These are phyloP conservation scores for Pezicula radicicola DNA, from an alignment of 2,329 filamentous ascomycete species.

Conservation along the genomic window DNA sequence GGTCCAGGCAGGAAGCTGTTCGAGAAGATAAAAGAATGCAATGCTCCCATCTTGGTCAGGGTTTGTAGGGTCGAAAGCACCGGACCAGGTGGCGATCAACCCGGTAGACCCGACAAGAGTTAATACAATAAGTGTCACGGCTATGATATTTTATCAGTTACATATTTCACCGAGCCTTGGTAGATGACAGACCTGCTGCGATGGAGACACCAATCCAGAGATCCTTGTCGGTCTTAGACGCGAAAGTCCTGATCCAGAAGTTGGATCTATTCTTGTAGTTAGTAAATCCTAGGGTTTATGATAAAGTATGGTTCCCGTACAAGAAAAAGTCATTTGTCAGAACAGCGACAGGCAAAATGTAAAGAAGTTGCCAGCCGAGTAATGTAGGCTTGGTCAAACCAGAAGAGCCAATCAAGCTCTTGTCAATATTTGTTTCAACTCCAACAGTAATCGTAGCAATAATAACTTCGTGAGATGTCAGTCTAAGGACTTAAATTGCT, in stretches of 20 bases:
- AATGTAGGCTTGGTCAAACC: slow-evolving; percentile 66
- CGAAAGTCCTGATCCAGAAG: slow-evolving; percentile 83
- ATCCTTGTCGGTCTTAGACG: slow-evolving; percentile 74
- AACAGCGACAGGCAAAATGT: slow-evolving; percentile 78
- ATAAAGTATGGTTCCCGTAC: background rate
- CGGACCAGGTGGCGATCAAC: slow-evolving; percentile 75
- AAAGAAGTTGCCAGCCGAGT: slow-evolving; percentile 81
- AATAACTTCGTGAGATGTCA: slow-evolving; percentile 41
- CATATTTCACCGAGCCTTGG: too few species aligned
- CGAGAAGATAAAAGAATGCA: slow-evolving; percentile 73
- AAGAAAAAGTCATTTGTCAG: slow-evolving; percentile 86
- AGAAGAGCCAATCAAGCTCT: slow-evolving; percentile 63
- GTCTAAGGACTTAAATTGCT: background rate
- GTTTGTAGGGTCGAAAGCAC: slow-evolving; percentile 60
- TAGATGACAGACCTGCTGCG: slow-evolving; percentile 37
- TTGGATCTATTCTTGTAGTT: slow-evolving; percentile 43
- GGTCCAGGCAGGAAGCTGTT: slow-evolving; percentile 74
- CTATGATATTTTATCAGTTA: slow-evolving; percentile 20
- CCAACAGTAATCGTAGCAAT: slow-evolving; percentile 77
- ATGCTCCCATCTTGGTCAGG: slow-evolving; percentile 61
- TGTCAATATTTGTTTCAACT: slow-evolving; percentile 70
- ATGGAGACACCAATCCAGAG: slow-evolving; percentile 72
- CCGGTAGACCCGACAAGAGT: slow-evolving; percentile 71
- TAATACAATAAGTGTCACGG: slow-evolving; percentile 65
- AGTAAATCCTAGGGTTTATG: too few species aligned